Evolutionary conservation across 352 stramenopile species (phyloP).

Genomic region (Blastocystis sp.): DNA sequence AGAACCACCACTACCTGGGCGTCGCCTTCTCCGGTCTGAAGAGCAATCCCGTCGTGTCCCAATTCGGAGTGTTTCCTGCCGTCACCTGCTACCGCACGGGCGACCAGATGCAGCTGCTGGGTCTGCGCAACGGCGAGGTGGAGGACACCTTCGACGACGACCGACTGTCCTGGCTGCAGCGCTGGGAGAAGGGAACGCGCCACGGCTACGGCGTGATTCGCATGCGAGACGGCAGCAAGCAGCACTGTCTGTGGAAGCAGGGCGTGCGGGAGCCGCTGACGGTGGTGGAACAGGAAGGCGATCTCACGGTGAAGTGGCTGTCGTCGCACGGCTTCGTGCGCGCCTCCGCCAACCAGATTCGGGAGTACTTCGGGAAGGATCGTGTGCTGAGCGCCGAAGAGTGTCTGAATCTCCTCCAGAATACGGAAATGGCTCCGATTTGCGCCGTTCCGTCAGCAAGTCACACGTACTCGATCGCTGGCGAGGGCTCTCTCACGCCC

Average conservation of each 20-base stretch:
- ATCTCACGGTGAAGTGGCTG: neutral
- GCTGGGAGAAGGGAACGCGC: conserved; percentile 38
- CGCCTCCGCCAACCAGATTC: conserved; percentile 31
- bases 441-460: neutral
- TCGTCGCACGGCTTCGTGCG: neutral
- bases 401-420: neutral
- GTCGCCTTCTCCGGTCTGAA: conserved; percentile 31
- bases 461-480: neutral
- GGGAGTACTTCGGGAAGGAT: conserved; percentile 1
- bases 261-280: neutral
- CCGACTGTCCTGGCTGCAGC: conserved; percentile 8
- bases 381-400: neutral
- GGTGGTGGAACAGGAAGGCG: neutral
- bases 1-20: conserved; percentile 66
- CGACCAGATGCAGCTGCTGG: conserved; percentile 18
- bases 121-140: conserved; percentile 35
- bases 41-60: neutral
- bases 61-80: conserved; percentile 39
- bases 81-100: conserved; percentile 63
- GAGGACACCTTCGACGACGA: conserved; percentile 12
- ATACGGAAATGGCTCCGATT: neutral
- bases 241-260: conserved; percentile 41
- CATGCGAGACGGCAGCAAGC: conserved; percentile 3
- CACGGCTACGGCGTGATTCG: conserved; percentile 54
- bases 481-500: neutral